Evolutionary conservation across 2,329 filamentous ascomycete species (phyloP).

Genomic region (Ascochyta lentis): DNA sequence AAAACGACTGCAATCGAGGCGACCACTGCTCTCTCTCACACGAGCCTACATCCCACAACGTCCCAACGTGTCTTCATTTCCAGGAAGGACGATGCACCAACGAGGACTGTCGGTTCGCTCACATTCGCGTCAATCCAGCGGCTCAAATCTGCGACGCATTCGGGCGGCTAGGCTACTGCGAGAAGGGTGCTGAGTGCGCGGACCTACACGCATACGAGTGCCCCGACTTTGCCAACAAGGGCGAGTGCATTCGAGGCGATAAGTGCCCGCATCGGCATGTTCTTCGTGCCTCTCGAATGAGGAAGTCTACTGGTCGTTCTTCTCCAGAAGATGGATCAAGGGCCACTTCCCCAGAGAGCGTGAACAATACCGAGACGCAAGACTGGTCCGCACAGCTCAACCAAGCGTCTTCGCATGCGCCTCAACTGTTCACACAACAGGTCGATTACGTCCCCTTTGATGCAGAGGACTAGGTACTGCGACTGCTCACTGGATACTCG

Average conservation of each 20-base stretch:
- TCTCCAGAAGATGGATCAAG: constrained; percentile 21
- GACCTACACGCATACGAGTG: constrained; percentile 92
- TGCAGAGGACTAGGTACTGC: constrained; percentile 20
- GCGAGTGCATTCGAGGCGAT: constrained; percentile 74
- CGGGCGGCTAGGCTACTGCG: constrained; percentile 86
- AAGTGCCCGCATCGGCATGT: constrained; percentile 87
- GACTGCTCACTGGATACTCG: background rate
- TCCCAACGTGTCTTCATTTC: constrained; percentile 88
- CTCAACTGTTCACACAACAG: constrained; percentile 39
- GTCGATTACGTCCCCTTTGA: constrained; percentile 41
- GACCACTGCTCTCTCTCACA: constrained; percentile 90
- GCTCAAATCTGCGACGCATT: constrained; percentile 85
- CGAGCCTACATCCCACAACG: constrained; percentile 80
- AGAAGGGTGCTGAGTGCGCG: constrained; percentile 76
- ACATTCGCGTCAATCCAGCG: constrained; percentile 77
- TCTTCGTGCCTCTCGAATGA: constrained; percentile 56
- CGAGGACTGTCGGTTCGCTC: constrained; percentile 82
- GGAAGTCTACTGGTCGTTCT: constrained; percentile 23
- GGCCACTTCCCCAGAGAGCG: constrained; percentile 17
- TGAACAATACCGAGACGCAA: constrained; percentile 1
- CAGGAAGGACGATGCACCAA: constrained; percentile 90
- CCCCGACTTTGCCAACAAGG: constrained; percentile 92
- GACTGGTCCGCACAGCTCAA: constrained; percentile 2
- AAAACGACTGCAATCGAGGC: constrained; percentile 77
- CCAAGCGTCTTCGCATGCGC: constrained; percentile 1